phyloP scores from a whole-genome alignment of 73 alveolate genomes.

The Symbiodinium pilosum region DNA sequence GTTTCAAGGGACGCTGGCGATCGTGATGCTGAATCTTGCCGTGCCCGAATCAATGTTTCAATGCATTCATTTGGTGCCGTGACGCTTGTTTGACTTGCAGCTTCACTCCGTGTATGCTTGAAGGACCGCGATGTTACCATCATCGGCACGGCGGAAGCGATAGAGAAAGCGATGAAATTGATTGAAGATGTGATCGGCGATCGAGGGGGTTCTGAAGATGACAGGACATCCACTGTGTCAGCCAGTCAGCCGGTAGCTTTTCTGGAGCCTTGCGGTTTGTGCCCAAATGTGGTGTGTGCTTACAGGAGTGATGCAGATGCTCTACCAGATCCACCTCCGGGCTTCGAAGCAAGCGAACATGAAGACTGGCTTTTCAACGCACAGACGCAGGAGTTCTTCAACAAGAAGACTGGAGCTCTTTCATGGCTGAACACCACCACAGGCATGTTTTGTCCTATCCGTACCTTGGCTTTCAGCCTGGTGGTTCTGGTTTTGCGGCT shows the following conservation, averaged over 20 bases:
- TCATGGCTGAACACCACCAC: conserved; percentile 58
- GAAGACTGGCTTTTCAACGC: conserved; percentile 80
- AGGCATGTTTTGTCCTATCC: conserved; percentile 57
- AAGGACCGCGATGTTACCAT: conserved; percentile 60
- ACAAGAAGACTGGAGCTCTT: conserved; percentile 57
- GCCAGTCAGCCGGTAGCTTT: no score
- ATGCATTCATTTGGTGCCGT: neutral
- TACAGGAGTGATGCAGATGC: neutral
- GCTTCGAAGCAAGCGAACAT: conserved; percentile 66
- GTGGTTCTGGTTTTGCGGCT: neutral
- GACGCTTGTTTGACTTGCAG: neutral
- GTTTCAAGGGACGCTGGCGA: conserved; percentile 70
- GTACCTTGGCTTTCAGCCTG: neutral
- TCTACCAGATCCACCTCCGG: conserved; percentile 30
- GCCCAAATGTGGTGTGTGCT: neutral
- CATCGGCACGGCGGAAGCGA: conserved; percentile 27
- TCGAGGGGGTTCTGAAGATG: neutral
- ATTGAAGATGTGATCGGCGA: neutral
- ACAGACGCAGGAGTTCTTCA: conserved; percentile 56
- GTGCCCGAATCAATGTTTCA: neutral
- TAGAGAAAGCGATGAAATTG: neutral
- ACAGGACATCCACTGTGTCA: neutral
- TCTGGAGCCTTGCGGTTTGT: no score
- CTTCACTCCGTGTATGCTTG: neutral
- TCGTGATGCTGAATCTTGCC: conserved; percentile 53